Conservation (phyloP, 2,329 filamentous ascomycete genomes). For the Hypoxylon sp. region DNA sequence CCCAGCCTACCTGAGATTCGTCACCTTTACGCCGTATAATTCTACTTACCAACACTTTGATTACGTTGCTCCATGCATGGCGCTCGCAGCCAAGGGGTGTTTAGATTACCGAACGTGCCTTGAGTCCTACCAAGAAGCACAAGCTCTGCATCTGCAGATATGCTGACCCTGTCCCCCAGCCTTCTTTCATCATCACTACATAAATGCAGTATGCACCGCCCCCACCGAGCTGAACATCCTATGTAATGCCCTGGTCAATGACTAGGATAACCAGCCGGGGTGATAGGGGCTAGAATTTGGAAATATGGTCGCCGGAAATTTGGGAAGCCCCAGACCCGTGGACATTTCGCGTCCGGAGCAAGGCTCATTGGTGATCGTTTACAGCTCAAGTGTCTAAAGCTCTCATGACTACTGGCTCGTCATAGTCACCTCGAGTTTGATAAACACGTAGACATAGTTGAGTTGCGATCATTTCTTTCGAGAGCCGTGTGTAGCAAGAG, state of each 20-base stretch:
- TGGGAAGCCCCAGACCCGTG: not conserved
- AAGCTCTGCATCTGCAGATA: constrained; percentile 5
- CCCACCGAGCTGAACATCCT: constrained; percentile 37
- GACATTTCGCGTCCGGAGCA: not conserved
- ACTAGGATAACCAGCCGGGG: constrained; percentile 14
- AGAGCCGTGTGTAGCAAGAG: not conserved
- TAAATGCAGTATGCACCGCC: constrained; percentile 18
- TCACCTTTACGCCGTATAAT: not conserved
- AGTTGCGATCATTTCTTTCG: not conserved
- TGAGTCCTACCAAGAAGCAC: not conserved
- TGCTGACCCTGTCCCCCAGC: not conserved
- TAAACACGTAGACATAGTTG: not conserved
- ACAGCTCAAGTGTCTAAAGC: not conserved
- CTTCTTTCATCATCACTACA: constrained; percentile 15
- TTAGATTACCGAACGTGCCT: not conserved
- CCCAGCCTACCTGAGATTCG: not conserved
- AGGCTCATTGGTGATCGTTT: not conserved
- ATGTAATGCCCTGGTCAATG: constrained; percentile 8
- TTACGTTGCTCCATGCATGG: not conserved
- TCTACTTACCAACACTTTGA: not conserved
- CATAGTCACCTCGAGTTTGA: not conserved
- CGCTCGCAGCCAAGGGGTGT: not conserved
- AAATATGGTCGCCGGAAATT: not conserved
- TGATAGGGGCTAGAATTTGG: not conserved
- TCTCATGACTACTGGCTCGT: not conserved